These are phyloP conservation scores for Arthrobotrys conoides DNA, from an alignment of 2,329 filamentous ascomycete species.

Conservation along the genomic window DNA sequence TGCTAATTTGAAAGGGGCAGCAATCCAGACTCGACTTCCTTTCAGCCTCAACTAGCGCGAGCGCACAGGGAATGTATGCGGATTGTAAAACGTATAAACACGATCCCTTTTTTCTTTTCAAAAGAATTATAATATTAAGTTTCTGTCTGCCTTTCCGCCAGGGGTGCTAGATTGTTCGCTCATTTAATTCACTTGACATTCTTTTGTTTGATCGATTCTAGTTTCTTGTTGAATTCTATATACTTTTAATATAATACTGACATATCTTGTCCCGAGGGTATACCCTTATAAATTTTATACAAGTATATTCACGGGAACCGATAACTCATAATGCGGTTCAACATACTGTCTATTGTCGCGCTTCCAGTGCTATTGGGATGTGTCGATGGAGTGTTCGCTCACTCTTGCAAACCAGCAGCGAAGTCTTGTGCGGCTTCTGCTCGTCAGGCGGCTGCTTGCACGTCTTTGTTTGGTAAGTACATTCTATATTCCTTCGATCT, in stretches of 20 bases:
- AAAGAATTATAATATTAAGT: no score
- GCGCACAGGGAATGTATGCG: conserved; percentile 17
- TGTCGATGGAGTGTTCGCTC: background rate
- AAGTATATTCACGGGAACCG: background rate
- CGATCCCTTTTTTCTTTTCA: background rate
- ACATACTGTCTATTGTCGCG: background rate
- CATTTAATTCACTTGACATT: background rate
- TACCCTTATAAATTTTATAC: background rate
- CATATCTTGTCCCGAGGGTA: conserved; percentile 37
- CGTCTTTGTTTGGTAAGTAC: conserved; percentile 44
- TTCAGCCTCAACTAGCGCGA: background rate
- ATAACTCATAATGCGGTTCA: conserved; percentile 31
- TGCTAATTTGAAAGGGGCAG: background rate
- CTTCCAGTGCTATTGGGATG: conserved; percentile 26
- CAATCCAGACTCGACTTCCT: background rate
- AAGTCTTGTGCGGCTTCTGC: conserved; percentile 24
- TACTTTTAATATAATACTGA: no score
- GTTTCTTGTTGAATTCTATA: background rate
- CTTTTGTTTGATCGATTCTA: background rate
- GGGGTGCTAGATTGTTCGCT: background rate
- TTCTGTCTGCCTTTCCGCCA: background rate
- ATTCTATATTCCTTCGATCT: no score
- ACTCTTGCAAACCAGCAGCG: conserved; percentile 37
- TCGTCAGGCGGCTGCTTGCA: conserved; percentile 30
- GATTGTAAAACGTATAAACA: no score